Conservation (phyloP, 169 alveolate species). For the Eimeria tenella region DNA sequence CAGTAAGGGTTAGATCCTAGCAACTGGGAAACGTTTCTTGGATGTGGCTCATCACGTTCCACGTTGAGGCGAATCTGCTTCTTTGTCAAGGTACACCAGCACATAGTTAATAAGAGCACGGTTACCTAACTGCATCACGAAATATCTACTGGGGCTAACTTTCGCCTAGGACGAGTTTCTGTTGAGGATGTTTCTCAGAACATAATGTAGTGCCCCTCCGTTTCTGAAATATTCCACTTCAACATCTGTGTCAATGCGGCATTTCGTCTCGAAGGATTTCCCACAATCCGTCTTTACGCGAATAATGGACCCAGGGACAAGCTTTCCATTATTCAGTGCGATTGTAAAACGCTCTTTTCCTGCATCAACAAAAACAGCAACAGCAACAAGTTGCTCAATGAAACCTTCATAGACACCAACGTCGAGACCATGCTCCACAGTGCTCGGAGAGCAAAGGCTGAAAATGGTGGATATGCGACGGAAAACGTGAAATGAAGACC, state of each 20-base stretch:
- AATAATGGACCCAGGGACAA: conserved; percentile 63
- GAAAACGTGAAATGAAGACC: not conserved
- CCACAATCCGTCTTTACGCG: conserved; percentile 21
- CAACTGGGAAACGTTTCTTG: too few relatives aligned
- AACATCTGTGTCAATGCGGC: conserved; percentile 86
- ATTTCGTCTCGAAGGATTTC: conserved; percentile 29
- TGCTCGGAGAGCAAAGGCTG: too few relatives aligned
- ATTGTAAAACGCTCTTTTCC: conserved; percentile 76
- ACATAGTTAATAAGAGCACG: too few relatives aligned
- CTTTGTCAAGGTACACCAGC: too few relatives aligned
- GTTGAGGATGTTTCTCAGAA: conserved; percentile 89
- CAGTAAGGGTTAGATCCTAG: too few relatives aligned
- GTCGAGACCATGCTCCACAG: too few relatives aligned
- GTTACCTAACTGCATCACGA: too few relatives aligned
- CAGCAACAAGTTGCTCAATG: not conserved
- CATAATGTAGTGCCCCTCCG: conserved; percentile 94
- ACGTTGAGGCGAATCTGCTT: too few relatives aligned
- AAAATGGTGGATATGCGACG: too few relatives aligned
- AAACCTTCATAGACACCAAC: too few relatives aligned
- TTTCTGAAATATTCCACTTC: conserved; percentile 92
- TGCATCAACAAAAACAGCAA: not conserved
- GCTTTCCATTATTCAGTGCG: conserved; percentile 54
- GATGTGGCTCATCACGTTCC: too few relatives aligned
- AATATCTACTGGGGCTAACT: too few relatives aligned
- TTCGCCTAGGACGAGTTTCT: not conserved